Conservation (phyloP, 768 basidiomycete genomes). For the Lactarius tabidus region DNA sequence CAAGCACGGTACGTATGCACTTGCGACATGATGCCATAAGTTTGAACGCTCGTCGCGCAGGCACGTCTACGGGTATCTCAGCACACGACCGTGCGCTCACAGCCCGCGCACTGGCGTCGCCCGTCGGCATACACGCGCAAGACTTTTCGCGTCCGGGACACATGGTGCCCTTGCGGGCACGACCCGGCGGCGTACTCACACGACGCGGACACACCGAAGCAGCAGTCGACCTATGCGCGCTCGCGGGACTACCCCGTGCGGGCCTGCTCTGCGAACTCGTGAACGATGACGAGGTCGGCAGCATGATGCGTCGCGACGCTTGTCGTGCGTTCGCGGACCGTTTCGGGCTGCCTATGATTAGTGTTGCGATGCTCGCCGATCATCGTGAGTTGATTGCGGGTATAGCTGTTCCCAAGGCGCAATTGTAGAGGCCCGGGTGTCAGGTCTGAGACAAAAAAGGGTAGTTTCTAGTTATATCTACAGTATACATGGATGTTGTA, state of each 20-base stretch:
- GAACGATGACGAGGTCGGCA: conserved; percentile 82
- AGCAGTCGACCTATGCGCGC: conserved; percentile 77
- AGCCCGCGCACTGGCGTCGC: conserved; percentile 72
- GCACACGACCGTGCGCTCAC: conserved; percentile 92
- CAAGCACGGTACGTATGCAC: conserved; percentile 59
- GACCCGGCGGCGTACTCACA: conserved; percentile 77
- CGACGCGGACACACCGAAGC: conserved; percentile 94
- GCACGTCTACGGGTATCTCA: conserved; percentile 94
- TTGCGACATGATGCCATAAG: background rate
- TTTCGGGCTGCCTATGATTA: conserved; percentile 93
- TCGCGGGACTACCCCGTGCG: conserved; percentile 63
- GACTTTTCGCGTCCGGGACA: conserved; percentile 95
- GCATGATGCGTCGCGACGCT: conserved; percentile 94
- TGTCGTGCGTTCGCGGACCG: conserved; percentile 86
- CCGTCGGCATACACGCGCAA: conserved; percentile 42
- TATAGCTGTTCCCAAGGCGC: background rate
- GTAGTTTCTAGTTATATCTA: too few relatives aligned
- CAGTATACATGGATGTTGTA: background rate
- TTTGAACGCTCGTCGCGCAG: conserved; percentile 36
- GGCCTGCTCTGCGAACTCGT: conserved; percentile 94
- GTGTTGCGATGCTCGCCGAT: conserved; percentile 76
- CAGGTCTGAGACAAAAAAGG: background rate
- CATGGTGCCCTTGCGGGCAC: conserved; percentile 88
- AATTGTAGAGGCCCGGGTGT: background rate
- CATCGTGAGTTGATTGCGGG: conserved; percentile 29